Base-by-base conservation (phyloP, 164 flowering plant species). In the Vitis labrusca region DNA sequence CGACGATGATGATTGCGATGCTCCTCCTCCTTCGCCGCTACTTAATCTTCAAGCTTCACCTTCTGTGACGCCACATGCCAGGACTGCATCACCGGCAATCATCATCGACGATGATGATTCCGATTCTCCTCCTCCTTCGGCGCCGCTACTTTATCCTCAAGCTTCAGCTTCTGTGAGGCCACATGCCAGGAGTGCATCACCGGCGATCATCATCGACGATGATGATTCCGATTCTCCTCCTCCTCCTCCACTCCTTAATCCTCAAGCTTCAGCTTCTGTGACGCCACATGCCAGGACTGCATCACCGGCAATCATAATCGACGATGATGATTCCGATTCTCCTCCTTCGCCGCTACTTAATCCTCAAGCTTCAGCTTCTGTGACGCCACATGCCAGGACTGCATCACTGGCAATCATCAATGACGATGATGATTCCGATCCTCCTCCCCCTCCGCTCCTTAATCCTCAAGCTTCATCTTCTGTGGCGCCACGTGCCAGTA, bases 51-150 rank as follows among this genome's bases (percentile, higher is more conserved):
- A 56, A 37, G 62, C 16, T 37, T 49, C 75, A 54, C 53, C 73
- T 53, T 67, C 79, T 60, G 59, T 70, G 49, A 15, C 72, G 71
- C 19, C 69, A 17, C 27, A 37, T 73, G 16, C 54, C 23, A 23
- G 1, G 23, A 23, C 23, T 32, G 44, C 44, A 32, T 32, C 44
- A 32, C 44, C 44, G 6, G 44, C 44, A 7, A 32, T 32, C 44
- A 32, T 0, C 44, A 32, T 0, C 0, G 23, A 23, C 23, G 73
- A 17, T 19, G 77, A 72, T 70, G 13, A 50, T 47, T 61, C 59
- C 7, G 75, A 67, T 3, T 7, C 5, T 32, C 44, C 44, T 3
- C 44, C 44, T 32, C 44, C 44, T 32, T 5, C n/a, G n/a, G n/a
- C 6, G 3, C 44, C 44, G 4, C 6, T 32, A 1, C 44, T 3